A percentile compares a stretch with the other conserved stretches of the same genome.
Conservation (phyloP, 2,329 filamentous ascomycete genomes). For the Hymenoscyphus infarciens region DNA sequence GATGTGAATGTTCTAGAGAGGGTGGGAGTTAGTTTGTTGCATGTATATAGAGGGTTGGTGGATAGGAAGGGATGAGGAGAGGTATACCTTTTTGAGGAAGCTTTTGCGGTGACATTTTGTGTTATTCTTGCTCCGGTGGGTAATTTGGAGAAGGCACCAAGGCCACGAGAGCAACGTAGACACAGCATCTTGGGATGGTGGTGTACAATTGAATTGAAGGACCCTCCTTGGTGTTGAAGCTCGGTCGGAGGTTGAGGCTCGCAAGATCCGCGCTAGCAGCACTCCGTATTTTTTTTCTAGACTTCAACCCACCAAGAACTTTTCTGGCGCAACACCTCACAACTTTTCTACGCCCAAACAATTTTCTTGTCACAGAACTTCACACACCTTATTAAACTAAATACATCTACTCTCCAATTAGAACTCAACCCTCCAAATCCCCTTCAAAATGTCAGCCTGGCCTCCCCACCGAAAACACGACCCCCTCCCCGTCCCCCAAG, state of each 20-base stretch:
- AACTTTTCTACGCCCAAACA: not conserved
- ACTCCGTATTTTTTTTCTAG: not conserved
- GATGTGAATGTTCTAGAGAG: constrained; percentile 33
- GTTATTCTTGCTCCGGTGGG: constrained; percentile 14
- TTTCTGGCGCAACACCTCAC: not conserved
- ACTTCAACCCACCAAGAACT: constrained; percentile 1
- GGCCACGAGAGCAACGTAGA: constrained; percentile 28
- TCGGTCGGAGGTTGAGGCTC: not conserved
- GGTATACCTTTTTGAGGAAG: constrained; percentile 24
- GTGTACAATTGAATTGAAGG: not conserved
- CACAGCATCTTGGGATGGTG: constrained; percentile 31
- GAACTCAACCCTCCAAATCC: not conserved
- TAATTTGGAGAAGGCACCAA: constrained; percentile 20
- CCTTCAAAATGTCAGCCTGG: constrained; percentile 31
- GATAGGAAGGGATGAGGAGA: not conserved
- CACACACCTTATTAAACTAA: not conserved
- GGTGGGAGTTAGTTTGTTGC: not conserved
- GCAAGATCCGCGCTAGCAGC: not conserved
- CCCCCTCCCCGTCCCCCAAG: constrained; percentile 29
- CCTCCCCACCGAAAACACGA: constrained; percentile 30
- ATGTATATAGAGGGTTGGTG: constrained; percentile 6
- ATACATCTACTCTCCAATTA: not conserved
- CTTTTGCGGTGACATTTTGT: constrained; percentile 15
- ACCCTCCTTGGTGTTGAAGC: not conserved
- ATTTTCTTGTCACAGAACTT: not conserved